Evolutionary conservation across 169 alveolate species (phyloP).

Genomic region (Besnoitia besnoiti): DNA sequence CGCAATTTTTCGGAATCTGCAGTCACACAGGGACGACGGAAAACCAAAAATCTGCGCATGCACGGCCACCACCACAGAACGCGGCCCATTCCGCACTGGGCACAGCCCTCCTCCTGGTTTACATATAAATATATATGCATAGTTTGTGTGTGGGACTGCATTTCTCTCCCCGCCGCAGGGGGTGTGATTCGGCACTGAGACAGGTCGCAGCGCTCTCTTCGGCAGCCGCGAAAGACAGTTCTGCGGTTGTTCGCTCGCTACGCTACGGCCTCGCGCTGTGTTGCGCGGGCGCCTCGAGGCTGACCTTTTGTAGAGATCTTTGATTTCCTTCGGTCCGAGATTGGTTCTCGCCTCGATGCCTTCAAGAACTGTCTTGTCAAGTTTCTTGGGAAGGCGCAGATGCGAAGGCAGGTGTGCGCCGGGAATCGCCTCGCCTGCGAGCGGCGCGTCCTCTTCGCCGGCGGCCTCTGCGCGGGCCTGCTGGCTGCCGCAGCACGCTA

Average conservation of each 20-base stretch:
- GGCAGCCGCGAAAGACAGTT: no score
- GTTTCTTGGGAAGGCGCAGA: background rate
- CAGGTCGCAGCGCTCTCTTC: no score
- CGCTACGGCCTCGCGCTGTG: no score
- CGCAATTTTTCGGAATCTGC: constrained; percentile 66
- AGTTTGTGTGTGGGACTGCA: no score
- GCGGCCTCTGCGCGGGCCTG: background rate
- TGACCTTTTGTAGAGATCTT: constrained; percentile 20
- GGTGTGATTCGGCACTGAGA: no score
- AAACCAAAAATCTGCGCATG: no score
- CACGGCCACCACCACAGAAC: background rate
- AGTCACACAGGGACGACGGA: background rate
- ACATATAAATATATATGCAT: no score
- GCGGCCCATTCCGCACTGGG: background rate
- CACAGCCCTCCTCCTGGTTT: background rate
- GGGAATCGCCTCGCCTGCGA: background rate
- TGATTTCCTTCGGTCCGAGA: constrained; percentile 25
- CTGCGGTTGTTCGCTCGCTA: no score
- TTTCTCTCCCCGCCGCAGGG: no score
- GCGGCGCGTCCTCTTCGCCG: background rate
- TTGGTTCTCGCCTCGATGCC: background rate
- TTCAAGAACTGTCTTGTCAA: background rate
- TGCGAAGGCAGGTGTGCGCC: background rate
- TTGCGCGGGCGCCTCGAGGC: no score
- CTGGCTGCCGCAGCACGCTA: background rate